Evolutionary conservation across 441 rosid species (phyloP).

Genomic region (Erodium texanum): DNA sequence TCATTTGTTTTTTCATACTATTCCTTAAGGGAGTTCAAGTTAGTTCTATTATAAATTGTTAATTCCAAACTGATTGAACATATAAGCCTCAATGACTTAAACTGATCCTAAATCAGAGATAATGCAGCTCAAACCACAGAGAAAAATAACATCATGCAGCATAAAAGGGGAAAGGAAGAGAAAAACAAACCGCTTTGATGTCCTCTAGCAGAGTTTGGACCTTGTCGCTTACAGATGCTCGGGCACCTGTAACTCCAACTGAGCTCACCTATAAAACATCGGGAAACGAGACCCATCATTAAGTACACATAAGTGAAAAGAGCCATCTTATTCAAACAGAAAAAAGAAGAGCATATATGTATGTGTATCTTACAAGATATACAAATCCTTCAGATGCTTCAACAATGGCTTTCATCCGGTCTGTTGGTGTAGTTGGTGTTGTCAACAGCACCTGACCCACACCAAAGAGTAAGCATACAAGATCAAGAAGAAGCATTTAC

Average conservation of each 20-base stretch:
- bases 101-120: background rate
- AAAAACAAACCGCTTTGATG: slow-evolving; percentile 50
- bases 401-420: slow-evolving; percentile 77
- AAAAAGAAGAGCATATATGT: too few relatives aligned
- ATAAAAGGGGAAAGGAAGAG: too few relatives aligned
- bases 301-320: background rate
- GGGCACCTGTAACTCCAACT: slow-evolving; percentile 82
- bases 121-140: too few relatives aligned
- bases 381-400: slow-evolving; percentile 84
- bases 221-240: slow-evolving; percentile 52
- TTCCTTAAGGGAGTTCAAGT: background rate
- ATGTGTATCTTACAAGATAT: slow-evolving; percentile 61
- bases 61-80: too few relatives aligned
- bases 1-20: background rate
- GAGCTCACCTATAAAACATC: slow-evolving; percentile 61
- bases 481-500: slow-evolving; percentile 6
- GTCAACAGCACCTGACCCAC: slow-evolving; percentile 65
- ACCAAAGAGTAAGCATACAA: slow-evolving; percentile 10
- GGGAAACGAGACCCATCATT: background rate
- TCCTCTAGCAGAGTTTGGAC: slow-evolving; percentile 60
- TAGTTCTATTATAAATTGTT: too few relatives aligned
- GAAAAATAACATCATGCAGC: too few relatives aligned
- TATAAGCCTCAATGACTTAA: background rate
- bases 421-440: slow-evolving; percentile 83
- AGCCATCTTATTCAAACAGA: background rate